Evolutionary conservation across 345 rosid genomes (phyloP).

Genomic region (Camelina laxa): DNA sequence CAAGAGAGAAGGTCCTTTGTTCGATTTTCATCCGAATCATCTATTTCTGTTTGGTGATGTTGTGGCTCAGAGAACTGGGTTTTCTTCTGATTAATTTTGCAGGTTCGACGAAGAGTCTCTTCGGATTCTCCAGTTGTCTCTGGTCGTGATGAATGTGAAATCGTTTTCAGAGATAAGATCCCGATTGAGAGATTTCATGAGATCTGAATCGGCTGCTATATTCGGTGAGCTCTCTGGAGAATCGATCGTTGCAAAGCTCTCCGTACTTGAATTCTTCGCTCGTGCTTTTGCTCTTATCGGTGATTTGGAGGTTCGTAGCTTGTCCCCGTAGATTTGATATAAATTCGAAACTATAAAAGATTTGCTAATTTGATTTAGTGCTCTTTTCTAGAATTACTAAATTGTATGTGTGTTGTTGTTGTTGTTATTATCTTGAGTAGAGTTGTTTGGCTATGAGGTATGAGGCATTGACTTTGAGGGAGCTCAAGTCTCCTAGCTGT

Average conservation of each 20-base stretch:
- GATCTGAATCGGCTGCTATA: constrained; percentile 52
- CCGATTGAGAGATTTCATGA: constrained; percentile 54
- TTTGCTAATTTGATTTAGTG: neutral
- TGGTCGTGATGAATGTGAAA: constrained; percentile 58
- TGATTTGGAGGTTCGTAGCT: constrained; percentile 61
- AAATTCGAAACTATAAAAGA: neutral
- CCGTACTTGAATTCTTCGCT: constrained; percentile 71
- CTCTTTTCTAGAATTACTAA: constrained; percentile 1
- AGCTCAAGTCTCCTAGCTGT: constrained; percentile 53
- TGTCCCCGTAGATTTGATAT: neutral
- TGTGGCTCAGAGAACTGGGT: neutral
- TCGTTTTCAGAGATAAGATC: constrained; percentile 52
- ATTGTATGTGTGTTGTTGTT: neutral
- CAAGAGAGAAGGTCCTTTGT: constrained; percentile 51
- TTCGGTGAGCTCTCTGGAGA: constrained; percentile 51
- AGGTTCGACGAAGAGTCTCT: constrained; percentile 70
- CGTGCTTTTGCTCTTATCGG: constrained; percentile 75
- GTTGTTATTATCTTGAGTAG: constrained; percentile 33
- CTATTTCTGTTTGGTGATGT: constrained; percentile 1
- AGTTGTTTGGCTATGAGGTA: constrained; percentile 77
- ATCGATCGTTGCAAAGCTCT: constrained; percentile 60
- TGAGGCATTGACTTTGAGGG: constrained; percentile 69
- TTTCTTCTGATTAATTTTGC: constrained; percentile 26
- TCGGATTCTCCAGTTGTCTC: constrained; percentile 59
- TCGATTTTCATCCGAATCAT: constrained; percentile 2